Evolutionary conservation across 2,329 filamentous ascomycete genomes (phyloP), one percentile per base, ranked within the genome.

Genomic region (Fusarium compactum): DNA sequence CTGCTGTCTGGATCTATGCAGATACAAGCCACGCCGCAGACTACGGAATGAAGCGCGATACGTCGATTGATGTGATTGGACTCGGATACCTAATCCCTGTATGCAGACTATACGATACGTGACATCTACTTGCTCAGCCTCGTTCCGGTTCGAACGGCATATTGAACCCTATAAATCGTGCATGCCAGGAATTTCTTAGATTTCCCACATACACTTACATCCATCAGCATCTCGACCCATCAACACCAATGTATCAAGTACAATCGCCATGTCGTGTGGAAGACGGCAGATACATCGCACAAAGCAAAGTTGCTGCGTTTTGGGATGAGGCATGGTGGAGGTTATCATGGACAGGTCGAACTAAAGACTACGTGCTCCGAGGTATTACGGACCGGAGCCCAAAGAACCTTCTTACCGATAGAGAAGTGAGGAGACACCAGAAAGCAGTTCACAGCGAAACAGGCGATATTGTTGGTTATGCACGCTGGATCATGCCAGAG

Each of bases 381-480:
- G 58, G 50, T 6, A 57, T 68, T 8, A 53, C 62, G 8, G 59
- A 53, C 6, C 58, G 72, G 5, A 62, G 59, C 1, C 72, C 73
- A 3, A 64, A 68, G 24, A 70, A 69, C 8, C 34, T 74, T 9
- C 56, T 74, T 6, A 67, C 57, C 8, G 50, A 65, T 1, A 64
- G 71, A 44, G 40, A 69, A 12, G 54, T 68, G 4, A 58, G 70
- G 18, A 58, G 74, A 29, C 71, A 76, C 25, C 67, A 73, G 27
- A 71, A 69, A 12, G 47, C 74, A 9, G 45, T 73, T 2, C 48
- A 73, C n/a, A 41, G 20, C 2, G 62, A 53, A 5, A 73, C 73
- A 1, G 70, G 70, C 18, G 64, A 71, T 5, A 67, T 76, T 3
- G 73, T 74, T 4, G 74, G 74, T 0, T 76, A 76, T 4, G 69